A percentile compares a stretch with the other conserved stretches of the same genome.
Conservation (phyloP, 2,329 filamentous ascomycete species). For the Shiraia sp. region DNA sequence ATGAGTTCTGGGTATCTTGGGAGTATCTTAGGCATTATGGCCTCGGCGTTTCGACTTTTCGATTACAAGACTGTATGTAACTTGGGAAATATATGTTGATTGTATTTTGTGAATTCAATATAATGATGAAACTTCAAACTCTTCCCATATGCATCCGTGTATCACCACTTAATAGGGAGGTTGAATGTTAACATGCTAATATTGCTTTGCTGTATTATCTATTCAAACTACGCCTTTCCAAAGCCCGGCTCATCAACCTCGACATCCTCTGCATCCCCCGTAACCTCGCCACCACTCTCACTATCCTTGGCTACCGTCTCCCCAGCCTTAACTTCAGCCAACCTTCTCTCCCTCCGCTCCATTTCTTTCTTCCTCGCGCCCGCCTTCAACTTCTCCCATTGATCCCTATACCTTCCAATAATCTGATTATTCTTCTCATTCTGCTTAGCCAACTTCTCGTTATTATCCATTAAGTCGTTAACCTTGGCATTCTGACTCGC, state of each 20-base stretch:
- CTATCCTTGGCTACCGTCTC: conserved; percentile 17
- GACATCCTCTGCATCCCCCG: conserved; percentile 12
- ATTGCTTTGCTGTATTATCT: too few species aligned
- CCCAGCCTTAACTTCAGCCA: conserved; percentile 13
- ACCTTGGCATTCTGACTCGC: conserved; percentile 27
- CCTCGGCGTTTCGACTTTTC: neutral
- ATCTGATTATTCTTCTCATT: conserved; percentile 63
- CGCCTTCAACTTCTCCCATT: conserved; percentile 71
- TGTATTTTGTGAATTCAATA: too few species aligned
- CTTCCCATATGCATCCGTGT: too few species aligned
- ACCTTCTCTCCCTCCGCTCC: conserved; percentile 29
- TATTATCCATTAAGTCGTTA: conserved; percentile 60
- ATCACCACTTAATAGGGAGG: too few species aligned
- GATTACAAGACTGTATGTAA: neutral
- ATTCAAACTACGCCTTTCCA: conserved; percentile 28
- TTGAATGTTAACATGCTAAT: too few species aligned
- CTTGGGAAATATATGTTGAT: too few species aligned
- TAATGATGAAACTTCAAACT: too few species aligned
- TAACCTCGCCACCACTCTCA: conserved; percentile 16
- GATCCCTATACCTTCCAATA: conserved; percentile 62
- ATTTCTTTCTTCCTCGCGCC: conserved; percentile 53
- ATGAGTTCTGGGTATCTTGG: too few species aligned
- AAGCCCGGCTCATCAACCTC: conserved; percentile 30
- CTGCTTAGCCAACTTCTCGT: conserved; percentile 64
- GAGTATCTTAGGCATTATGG: neutral